phyloP scores from a whole-genome alignment of 1,139 yeast genomes.

The Kodamaea fungicola region DNA sequence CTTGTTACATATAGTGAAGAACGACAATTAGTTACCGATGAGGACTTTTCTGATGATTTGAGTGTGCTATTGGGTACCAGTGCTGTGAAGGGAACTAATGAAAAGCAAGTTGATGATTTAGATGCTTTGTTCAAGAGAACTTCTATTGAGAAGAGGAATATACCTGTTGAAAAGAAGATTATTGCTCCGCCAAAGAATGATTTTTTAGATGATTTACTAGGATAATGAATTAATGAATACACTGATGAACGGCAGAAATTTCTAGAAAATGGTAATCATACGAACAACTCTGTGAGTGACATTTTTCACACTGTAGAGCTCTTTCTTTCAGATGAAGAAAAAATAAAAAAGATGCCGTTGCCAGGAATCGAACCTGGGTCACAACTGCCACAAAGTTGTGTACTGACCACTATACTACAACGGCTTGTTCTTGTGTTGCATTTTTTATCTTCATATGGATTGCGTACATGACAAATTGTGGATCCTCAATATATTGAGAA shows the following conservation, averaged over 20 bases:
- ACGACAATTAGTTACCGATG: conserved; percentile 3
- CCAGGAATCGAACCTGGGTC: conserved; percentile 54
- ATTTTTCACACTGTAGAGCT: too few species aligned
- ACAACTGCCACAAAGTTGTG: conserved; percentile 46
- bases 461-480: too few species aligned
- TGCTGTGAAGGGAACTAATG: background rate
- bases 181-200: conserved; percentile 2
- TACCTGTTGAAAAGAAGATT: background rate
- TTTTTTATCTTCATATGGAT: too few species aligned
- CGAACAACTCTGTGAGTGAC: too few species aligned
- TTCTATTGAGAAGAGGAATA: background rate
- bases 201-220: conserved; percentile 17
- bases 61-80: conserved; percentile 4
- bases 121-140: background rate
- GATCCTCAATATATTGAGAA: too few species aligned
- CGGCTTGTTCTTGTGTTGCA: too few species aligned
- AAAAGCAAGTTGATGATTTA: background rate
- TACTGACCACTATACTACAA: conserved; percentile 48
- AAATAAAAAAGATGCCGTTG: conserved; percentile 35
- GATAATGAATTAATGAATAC: conserved; percentile 5
- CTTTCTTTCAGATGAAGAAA: too few species aligned
- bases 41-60: conserved; percentile 6
- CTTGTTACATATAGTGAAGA: conserved; percentile 11
- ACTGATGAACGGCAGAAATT: too few species aligned
- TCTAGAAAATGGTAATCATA: too few species aligned